phyloP scores from a whole-genome alignment of 2,329 filamentous ascomycete species.

The Camptophora hylomeconis region DNA sequence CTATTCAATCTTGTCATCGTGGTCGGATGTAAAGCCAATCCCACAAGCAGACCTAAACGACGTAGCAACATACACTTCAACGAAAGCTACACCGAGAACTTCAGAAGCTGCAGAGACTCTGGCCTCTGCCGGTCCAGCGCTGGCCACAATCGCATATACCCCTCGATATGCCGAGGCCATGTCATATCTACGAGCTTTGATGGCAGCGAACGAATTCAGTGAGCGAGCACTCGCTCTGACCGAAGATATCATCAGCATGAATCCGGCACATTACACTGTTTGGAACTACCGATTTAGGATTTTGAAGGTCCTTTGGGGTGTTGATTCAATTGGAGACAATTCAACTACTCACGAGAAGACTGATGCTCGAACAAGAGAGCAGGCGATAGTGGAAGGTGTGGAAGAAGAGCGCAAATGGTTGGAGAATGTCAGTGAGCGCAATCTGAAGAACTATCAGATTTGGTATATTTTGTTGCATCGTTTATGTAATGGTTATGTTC shows the following conservation, averaged over 20 bases:
- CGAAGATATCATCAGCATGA: slow-evolving; percentile 79
- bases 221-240: slow-evolving; percentile 68
- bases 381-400: slow-evolving; percentile 30
- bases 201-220: slow-evolving; percentile 76
- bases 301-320: slow-evolving; percentile 40
- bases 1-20: slow-evolving; percentile 57
- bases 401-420: slow-evolving; percentile 72
- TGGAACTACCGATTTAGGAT: slow-evolving; percentile 89
- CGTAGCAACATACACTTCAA: background rate
- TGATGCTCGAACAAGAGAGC: background rate
- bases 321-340: background rate
- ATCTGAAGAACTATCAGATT: slow-evolving; percentile 98
- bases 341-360: background rate
- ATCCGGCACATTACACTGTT: slow-evolving; percentile 95
- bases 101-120: too few species aligned
- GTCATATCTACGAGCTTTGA: slow-evolving; percentile 83
- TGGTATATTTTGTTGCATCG: too few species aligned
- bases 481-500: slow-evolving; percentile 52
- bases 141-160: slow-evolving; percentile 86
- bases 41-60: slow-evolving; percentile 50
- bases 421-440: slow-evolving; percentile 64
- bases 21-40: slow-evolving; percentile 75
- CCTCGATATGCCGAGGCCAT: slow-evolving; percentile 86
- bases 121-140: slow-evolving; percentile 46
- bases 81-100: slow-evolving; percentile 7